Evolutionary conservation across 192 early-diverging fungal genomes (phyloP), one percentile per base, ranked within the genome.

Genomic region (Glomus cerebriforme): DNA sequence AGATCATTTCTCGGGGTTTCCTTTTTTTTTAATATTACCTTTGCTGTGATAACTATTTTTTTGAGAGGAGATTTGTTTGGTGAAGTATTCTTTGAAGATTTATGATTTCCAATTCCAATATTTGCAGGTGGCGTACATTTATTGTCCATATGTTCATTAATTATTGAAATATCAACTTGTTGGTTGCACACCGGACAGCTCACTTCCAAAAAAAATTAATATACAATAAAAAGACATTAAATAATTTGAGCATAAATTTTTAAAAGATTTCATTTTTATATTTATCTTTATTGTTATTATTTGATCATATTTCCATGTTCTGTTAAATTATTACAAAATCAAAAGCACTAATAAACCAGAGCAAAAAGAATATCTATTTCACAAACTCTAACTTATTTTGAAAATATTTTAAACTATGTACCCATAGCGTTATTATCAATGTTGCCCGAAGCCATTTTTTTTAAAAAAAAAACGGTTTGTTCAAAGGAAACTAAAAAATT

Each of bases 101-200:
- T 54, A 19, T 17, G 15, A 54, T 22, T 54, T 54, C 22, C 49
- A 22, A 6, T 7, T 54, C 4, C 49, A 54, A 4, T 17, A 3
- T 54, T 54, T 7, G 15, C 49, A 19, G 17, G 49, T 54, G 7
- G 10, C 24, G 13, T 22, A 34, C 64, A 66, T 2, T 26, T 26
- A 34, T 22, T 66, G 24, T 66, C 64, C 3, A 66, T 27, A 66
- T 66, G 64, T 66, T 66, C 27, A 34, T 66, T 66, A 31, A 66
- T 26, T 34, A 19, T 12, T 1, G 64, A 17, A 1, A 31, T 34
- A 15, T 66, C 27, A 17, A 66, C 32, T 7, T 15, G 7, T 66
- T 66, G 26, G 64, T 66, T 27, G 7, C 64, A 66, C 27, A 26
- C 64, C 22, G 64, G 64, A 19, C 64, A 66, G 15, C 4, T 29